phyloP scores from a whole-genome alignment of 139 green algal species.

The Choricystis sp. region DNA sequence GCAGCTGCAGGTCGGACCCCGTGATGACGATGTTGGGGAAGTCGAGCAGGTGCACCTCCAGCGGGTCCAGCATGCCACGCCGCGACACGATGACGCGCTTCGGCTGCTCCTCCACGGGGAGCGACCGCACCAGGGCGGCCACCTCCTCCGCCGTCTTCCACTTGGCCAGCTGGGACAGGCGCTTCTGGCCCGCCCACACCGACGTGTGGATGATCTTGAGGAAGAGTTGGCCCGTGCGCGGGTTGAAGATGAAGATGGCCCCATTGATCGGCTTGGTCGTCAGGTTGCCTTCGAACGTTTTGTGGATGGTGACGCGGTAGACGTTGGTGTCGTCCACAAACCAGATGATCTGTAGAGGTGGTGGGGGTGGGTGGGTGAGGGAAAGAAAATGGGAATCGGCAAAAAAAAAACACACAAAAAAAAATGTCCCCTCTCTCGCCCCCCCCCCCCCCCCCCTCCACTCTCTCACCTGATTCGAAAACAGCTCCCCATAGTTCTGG shows the following conservation, averaged over 20 bases:
- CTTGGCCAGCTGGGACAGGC: conserved; percentile 94
- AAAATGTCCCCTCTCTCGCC: too few relatives aligned
- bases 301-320: conserved; percentile 99
- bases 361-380: neutral
- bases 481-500: conserved; percentile 99
- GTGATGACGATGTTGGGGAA: conserved; percentile 99
- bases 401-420: too few relatives aligned
- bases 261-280: conserved; percentile 43
- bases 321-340: conserved; percentile 99
- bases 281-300: conserved; percentile 99
- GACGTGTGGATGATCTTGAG: conserved; percentile 98
- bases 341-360: conserved; percentile 70
- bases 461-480: conserved; percentile 68
- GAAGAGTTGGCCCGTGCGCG: conserved; percentile 92
- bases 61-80: conserved; percentile 98
- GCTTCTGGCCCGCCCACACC: conserved; percentile 99
- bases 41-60: conserved; percentile 98
- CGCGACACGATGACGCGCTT: conserved; percentile 98
- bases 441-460: too few relatives aligned
- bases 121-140: conserved; percentile 79
- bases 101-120: conserved; percentile 98
- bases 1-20: conserved; percentile 94
- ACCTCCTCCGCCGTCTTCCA: conserved; percentile 99
- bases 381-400: too few relatives aligned
- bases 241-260: conserved; percentile 99